Percentiles rank a stretch among this genome's conserved stretches.
These are phyloP conservation scores for Trichoderma cornu-damae DNA, from an alignment of 2,329 filamentous ascomycete species.

Conservation along the genomic window DNA sequence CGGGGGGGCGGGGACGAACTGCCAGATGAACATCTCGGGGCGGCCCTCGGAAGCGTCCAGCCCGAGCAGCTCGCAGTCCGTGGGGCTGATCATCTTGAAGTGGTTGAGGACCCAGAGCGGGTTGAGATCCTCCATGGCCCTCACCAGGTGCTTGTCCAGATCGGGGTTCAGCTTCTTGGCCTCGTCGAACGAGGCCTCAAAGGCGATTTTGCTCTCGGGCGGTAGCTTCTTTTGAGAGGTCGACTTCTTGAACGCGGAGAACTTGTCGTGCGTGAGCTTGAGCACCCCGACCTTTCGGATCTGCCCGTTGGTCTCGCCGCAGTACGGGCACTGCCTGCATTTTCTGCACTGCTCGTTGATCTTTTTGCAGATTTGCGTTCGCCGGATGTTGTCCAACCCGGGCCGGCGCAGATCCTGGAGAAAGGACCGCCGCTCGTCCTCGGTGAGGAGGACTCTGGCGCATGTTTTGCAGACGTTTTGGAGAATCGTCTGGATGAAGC, in stretches of 20 bases:
- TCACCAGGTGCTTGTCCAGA: conserved; percentile 83
- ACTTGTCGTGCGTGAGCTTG: conserved; percentile 93
- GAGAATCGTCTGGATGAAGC: conserved; percentile 84
- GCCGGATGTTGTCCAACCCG: conserved; percentile 73
- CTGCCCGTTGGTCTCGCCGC: conserved; percentile 76
- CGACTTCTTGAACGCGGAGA: conserved; percentile 79
- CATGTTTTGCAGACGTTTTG: conserved; percentile 97
- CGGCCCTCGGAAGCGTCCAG: conserved; percentile 80
- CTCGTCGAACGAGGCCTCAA: conserved; percentile 78
- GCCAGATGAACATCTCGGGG: conserved; percentile 97
- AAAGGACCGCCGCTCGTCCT: conserved; percentile 70
- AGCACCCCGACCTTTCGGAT: conserved; percentile 90
- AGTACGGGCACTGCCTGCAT: conserved; percentile 74
- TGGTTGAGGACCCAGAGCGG: conserved; percentile 83
- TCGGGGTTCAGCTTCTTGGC: conserved; percentile 75
- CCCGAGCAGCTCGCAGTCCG: conserved; percentile 86
- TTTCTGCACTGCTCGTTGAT: conserved; percentile 90
- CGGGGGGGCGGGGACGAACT: conserved; percentile 87
- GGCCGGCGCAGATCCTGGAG: conserved; percentile 76
- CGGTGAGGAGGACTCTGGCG: conserved; percentile 74
- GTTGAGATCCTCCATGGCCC: conserved; percentile 91
- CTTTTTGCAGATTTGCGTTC: conserved; percentile 77
- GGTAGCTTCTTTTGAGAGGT: conserved; percentile 78
- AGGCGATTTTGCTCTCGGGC: conserved; percentile 74
- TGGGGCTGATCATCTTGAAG: conserved; percentile 78